phyloP scores from a whole-genome alignment of 2,329 filamentous ascomycete genomes.

The Westerdykella ornata region DNA sequence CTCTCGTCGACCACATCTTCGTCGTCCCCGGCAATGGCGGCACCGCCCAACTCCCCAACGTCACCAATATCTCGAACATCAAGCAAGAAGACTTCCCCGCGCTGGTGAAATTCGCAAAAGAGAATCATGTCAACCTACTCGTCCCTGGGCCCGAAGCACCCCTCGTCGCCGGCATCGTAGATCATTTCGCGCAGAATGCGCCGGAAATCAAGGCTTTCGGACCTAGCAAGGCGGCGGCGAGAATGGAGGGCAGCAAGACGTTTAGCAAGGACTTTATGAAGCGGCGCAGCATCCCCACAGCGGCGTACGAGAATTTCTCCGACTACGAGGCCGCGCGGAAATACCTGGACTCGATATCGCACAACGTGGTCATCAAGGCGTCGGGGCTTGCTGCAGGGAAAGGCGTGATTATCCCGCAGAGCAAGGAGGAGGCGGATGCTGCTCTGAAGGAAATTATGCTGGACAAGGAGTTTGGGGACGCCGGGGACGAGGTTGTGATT shows the following conservation, averaged over 20 bases:
- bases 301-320: conserved; percentile 81
- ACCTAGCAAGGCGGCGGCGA: conserved; percentile 73
- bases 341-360: conserved; percentile 53
- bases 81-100: conserved; percentile 69
- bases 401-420: conserved; percentile 81
- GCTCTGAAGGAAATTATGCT: conserved; percentile 89
- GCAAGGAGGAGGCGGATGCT: conserved; percentile 72
- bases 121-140: conserved; percentile 70
- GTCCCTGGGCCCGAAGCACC: conserved; percentile 89
- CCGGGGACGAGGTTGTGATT: conserved; percentile 87
- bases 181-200: conserved; percentile 62
- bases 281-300: conserved; percentile 81
- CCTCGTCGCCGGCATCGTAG: conserved; percentile 84
- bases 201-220: conserved; percentile 70
- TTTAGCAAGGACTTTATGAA: conserved; percentile 99
- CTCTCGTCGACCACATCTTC: conserved; percentile 66
- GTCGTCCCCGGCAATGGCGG: conserved; percentile 77
- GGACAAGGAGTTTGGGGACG: conserved; percentile 74
- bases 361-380: conserved; percentile 73
- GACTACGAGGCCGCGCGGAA: conserved; percentile 64
- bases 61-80: conserved; percentile 61
- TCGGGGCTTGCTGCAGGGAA: conserved; percentile 89
- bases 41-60: conserved; percentile 59
- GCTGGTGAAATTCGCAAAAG: conserved; percentile 67
- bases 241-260: conserved; percentile 93